phyloP scores from a whole-genome alignment of 139 green algal genomes.

The Pycnococcus provasolii region DNA sequence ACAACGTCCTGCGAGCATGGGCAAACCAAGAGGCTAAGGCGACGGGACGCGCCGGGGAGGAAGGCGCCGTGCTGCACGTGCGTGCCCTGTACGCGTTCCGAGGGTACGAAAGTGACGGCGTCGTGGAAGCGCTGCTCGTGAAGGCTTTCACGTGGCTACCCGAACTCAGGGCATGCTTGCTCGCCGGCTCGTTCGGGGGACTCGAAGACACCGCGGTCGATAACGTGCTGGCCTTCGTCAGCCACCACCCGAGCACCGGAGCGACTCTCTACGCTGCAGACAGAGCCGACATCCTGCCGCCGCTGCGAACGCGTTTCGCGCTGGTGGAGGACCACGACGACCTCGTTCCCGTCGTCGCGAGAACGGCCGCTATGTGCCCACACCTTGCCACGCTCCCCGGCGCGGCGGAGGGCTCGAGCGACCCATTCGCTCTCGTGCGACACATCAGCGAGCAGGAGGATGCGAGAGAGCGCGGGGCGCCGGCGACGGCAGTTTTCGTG shows the following conservation, averaged over 20 bases:
- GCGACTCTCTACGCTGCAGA: not conserved
- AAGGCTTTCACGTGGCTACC: not conserved
- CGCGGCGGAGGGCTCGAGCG: not conserved
- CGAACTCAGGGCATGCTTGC: not conserved
- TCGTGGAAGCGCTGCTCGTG: not conserved
- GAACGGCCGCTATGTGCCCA: not conserved
- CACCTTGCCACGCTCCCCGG: not conserved
- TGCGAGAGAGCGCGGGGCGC: not conserved
- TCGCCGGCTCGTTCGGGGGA: not conserved
- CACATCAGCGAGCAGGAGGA: not conserved
- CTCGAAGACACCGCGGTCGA: not conserved
- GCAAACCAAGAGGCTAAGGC: not conserved
- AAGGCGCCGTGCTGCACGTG: not conserved
- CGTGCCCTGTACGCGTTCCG: not conserved
- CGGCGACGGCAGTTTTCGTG: not conserved
- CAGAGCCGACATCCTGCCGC: not conserved
- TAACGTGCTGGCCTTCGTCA: not conserved
- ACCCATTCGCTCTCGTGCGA: not conserved
- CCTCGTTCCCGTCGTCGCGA: conserved; percentile 2
- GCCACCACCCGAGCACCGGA: not conserved
- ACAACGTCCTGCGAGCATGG: not conserved
- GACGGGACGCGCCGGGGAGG: not conserved
- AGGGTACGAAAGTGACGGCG: not conserved
- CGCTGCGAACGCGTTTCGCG: not conserved
- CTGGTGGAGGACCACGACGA: conserved; percentile 21